Conservation (phyloP, 208 protist species). For the Pavlovales sp. region DNA sequence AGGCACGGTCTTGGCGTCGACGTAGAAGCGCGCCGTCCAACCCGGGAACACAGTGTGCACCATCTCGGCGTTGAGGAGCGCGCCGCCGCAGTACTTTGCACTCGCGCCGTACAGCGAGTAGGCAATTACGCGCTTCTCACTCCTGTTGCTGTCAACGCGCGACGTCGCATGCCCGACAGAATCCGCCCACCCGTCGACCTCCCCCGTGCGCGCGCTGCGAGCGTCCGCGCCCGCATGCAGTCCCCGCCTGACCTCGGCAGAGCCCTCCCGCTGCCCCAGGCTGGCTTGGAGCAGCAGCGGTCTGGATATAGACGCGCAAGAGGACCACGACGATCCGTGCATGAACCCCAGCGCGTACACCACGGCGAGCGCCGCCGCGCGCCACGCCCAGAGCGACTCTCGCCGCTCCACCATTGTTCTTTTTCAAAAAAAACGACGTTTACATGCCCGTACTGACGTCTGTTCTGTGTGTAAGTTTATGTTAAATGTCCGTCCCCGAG, state of each 20-base stretch:
- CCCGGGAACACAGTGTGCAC: constrained; percentile 14
- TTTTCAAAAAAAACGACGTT: no score
- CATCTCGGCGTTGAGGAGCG: constrained; percentile 21
- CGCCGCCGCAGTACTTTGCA: constrained; percentile 25
- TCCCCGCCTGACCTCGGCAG: not conserved
- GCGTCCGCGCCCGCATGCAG: not conserved
- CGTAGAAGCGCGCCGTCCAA: constrained; percentile 24
- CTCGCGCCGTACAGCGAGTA: constrained; percentile 37
- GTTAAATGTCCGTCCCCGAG: no score
- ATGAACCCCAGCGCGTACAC: not conserved
- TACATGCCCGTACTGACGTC: no score
- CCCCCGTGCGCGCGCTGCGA: not conserved
- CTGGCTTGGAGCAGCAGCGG: no score
- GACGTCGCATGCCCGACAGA: not conserved
- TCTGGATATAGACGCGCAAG: no score
- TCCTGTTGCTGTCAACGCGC: not conserved
- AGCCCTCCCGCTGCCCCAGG: not conserved
- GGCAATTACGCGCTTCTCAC: constrained; percentile 20
- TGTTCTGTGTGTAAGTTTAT: no score
- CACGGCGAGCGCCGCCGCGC: not conserved
- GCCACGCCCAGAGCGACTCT: no score
- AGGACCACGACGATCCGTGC: not conserved
- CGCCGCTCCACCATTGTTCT: no score
- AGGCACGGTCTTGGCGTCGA: constrained; percentile 1
- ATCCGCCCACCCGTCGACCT: not conserved